phyloP scores from a whole-genome alignment of 176 grass and related monocot genomes.

The Ensete ventricosum region DNA sequence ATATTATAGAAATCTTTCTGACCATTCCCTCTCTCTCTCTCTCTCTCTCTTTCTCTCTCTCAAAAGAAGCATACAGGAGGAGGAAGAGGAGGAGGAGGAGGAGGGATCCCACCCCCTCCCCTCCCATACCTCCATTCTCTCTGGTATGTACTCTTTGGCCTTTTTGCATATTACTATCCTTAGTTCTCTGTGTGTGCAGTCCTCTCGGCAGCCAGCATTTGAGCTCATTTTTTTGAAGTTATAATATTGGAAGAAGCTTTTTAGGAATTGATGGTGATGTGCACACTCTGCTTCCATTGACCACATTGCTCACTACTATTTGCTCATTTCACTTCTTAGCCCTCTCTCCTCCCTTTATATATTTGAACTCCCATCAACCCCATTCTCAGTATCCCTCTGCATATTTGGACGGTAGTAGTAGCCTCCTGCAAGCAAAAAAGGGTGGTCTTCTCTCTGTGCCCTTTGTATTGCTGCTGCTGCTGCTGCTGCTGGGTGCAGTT shows the following conservation, averaged over 20 bases:
- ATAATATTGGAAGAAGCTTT: conserved; percentile 8
- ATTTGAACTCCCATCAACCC: conserved; percentile 2
- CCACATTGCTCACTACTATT: conserved; percentile 26
- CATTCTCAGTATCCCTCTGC: background rate
- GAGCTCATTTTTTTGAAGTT: background rate
- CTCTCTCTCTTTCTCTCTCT: background rate
- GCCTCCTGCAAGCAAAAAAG: background rate
- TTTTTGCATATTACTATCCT: background rate
- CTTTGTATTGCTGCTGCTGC: background rate
- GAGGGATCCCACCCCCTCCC: background rate
- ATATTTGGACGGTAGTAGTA: background rate
- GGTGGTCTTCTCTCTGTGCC: background rate
- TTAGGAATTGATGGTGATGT: conserved; percentile 22
- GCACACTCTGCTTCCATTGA: conserved; percentile 30
- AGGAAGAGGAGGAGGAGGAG: background rate
- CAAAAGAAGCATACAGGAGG: conserved; percentile 3
- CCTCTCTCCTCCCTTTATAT: conserved; percentile 13
- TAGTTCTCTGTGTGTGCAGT: background rate
- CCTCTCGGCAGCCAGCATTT: background rate
- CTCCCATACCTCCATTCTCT: background rate
- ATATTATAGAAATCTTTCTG: background rate
- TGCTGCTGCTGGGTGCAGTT: background rate
- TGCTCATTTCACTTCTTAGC: conserved; percentile 18
- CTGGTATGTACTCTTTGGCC: background rate
- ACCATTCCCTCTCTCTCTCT: background rate